Evolutionary conservation across 768 basidiomycete genomes (phyloP), one percentile per base, ranked within the genome.

Genomic region (Cantharellus anzutake): DNA sequence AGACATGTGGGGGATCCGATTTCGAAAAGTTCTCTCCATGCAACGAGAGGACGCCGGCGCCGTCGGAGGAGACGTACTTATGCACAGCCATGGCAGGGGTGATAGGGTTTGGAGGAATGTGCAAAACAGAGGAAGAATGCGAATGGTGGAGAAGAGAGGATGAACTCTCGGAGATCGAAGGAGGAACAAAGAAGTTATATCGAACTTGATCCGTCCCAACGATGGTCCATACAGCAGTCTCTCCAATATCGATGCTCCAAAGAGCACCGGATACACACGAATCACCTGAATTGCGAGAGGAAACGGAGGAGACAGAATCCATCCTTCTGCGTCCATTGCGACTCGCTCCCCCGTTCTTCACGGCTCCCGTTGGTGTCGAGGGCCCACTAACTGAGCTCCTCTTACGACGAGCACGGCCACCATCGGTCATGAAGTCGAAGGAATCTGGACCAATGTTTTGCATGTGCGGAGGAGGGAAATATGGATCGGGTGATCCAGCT

Each of bases 201-300:
- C 90, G 83, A 58, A 90, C 79, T 79, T 91, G 86, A 67, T 93
- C 89, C 83, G 71, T 56, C 86, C 90, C 88, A 62, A 91, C 87
- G 64, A 92, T 88, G 2, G 90, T 92, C 90, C 90, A 93, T 34
- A 91, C 86, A 68, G 87, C 89, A 39, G 88, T 89, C 73, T 92
- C 89, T 62, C 89, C 89, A 60, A 90, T 89, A 69, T 92, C 89
- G 59, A 91, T 83, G 67, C 83, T 83, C 87, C 86, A 90, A 34
- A 86, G 75, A 5, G 84, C 83, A 57, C 84, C 87, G 3, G 84
- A 88, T 7, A 55, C 38, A 11, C 77, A 72, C 39, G 80, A 80
- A 41, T 84, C 75, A 55, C 78, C 74, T 48, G 85, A 83, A 37
- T 79, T 76, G 14, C 77, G 74, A 42, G 84, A 83, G 37, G 80